Percentiles rank a stretch among this genome's conserved stretches.
Evolutionary conservation across 2,329 filamentous ascomycete species (phyloP).

Genomic region (Eutypella sp.): DNA sequence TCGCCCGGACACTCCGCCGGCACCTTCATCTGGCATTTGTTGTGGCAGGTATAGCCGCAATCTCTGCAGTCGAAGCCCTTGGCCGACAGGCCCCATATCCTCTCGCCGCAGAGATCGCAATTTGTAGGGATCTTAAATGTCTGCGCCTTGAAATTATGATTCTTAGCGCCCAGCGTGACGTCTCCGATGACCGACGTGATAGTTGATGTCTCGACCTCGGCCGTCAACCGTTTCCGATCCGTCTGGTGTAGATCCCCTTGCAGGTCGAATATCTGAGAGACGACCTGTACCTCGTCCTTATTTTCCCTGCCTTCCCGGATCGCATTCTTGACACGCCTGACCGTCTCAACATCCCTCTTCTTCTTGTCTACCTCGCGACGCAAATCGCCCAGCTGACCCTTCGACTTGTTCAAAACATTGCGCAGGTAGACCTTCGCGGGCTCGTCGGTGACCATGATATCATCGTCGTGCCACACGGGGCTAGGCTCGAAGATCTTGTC

Average conservation of each 20-base stretch:
- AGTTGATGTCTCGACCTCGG: conserved; percentile 88
- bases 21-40: conserved; percentile 98
- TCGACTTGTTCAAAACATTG: conserved; percentile 88
- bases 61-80: conserved; percentile 96
- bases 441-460: conserved; percentile 79
- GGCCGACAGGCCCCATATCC: conserved; percentile 94
- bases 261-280: conserved; percentile 74
- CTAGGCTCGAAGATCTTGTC: conserved; percentile 90
- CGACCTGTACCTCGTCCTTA: conserved; percentile 80
- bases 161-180: conserved; percentile 84
- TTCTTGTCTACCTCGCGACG: conserved; percentile 82
- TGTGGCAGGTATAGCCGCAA: conserved; percentile 97
- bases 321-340: conserved; percentile 67
- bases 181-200: conserved; percentile 91
- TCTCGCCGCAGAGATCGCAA: conserved; percentile 92
- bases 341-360: conserved; percentile 73
- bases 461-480: conserved; percentile 95
- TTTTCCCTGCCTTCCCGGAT: conserved; percentile 82
- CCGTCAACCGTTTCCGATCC: conserved; percentile 77
- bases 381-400: conserved; percentile 73
- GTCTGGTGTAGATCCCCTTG: conserved; percentile 82
- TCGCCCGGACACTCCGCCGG: conserved; percentile 94
- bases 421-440: conserved; percentile 83
- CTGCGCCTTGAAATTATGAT: conserved; percentile 97
- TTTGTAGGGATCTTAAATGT: conserved; percentile 99